Evolutionary conservation across 306 rosid species (phyloP), one percentile per base, ranked within the genome.

Genomic region (Dicorynia guianensis): DNA sequence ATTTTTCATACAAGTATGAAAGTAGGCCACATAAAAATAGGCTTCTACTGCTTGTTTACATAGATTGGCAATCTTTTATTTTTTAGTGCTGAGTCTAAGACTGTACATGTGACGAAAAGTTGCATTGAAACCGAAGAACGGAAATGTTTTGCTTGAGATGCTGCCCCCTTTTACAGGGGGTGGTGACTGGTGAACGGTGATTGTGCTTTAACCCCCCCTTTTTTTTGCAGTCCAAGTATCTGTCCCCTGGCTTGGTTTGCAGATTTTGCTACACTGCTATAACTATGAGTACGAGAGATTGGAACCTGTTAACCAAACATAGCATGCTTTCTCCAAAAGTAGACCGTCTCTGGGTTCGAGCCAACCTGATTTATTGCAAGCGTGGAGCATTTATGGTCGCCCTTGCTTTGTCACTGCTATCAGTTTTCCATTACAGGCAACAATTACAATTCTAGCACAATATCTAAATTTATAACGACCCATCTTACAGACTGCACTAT

Each of bases 371-470:
- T 69, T 74, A 54, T 79, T 63, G 66, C 71, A 56, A 78, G 78
- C 78, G 69, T 74, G 68, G 55, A 78, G 39, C 74, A 60, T 19
- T 72, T 71, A 15, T 62, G 59, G 88, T 69, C 83, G 85, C 49
- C 83, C 88, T 33, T 74, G 46, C 9, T 64, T 25, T 55, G 54
- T 64, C 43, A 44, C 55, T 36, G 57, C 67, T 65, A 78, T 52
- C 62, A 73, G 83, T 63, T 85, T 78, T 69, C 88, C 65, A 81
- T 78, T 69, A 78, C 53, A 20, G 81, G 88, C 61, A 81, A 78
- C 79, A 74, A 81, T 75, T 64, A 81, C 73, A 85, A 81, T 85
- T 81, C 77, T 78, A 74, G 71, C 76, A 58, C 76, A 78, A 39
- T 42, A 57, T 63, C 79, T 63, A 77, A 74, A 80, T 55, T 42